Base-by-base conservation (phyloP, 1,284 basidiomycete genomes). In the Ceratorhiza oryzae-sativae region DNA sequence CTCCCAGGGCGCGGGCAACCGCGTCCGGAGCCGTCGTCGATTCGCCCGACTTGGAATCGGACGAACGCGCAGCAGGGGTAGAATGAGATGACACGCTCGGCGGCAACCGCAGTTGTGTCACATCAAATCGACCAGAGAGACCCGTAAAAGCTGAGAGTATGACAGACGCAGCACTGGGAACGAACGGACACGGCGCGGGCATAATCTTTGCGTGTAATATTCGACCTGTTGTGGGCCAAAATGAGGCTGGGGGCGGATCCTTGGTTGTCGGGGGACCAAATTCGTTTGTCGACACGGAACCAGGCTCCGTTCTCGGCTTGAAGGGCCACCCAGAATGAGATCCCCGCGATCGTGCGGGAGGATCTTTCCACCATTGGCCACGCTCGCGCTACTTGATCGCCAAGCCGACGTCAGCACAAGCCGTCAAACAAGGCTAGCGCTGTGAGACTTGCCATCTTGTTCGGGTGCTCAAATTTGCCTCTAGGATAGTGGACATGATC, bases 401-500 rank as follows among this genome's bases (percentile, higher is more conserved):
- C 36, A 59, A 42, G n/a, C 25, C 20, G 34, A 51, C 2, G 15
- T 30, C 56, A 59, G 56, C 41, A 59, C 32, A 1, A 49, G 6
- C 4, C 42, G 42, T 45, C 42, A 53, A 15, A 49, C 9, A 20
- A 30, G 20, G 20, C 13, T 18, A 45, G 51, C 20, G 27, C 39
- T 39, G n/a, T n/a, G 30, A 30, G 32, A 23, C 49, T 30, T 30
- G 56, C 63, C 63, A 68, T 68, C 63, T 68, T 68, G n/a, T 18
- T 68, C 51, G 63, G 63, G 27, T 68, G 63, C 51, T 68, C 63
- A n/a, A 55, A 49, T 23, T 25, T 39, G 3, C 63, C 63, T 34
- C 63, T 68, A 1, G 76, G 76, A 62, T 77, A 77, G 55, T 70
- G 73, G 10, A 76, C 71, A 39, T 71, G 41, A 60, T 76, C 74